Evolutionary conservation across 371 early-diverging fungal species (phyloP).

Genomic region (Circinella minor): DNA sequence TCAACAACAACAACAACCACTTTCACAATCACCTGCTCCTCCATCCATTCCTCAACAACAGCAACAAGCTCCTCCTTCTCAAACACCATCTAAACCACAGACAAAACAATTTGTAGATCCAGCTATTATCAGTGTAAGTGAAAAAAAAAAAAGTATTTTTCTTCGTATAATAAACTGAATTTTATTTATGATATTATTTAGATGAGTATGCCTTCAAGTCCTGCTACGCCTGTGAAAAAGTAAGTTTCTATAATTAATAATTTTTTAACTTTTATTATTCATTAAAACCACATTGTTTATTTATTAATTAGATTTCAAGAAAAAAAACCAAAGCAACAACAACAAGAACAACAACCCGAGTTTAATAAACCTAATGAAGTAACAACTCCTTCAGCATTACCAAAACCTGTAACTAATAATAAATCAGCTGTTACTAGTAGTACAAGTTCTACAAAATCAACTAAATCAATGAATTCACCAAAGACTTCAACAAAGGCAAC

Average conservation of each 20-base stretch:
- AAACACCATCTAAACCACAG: background rate
- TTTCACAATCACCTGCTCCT: constrained; percentile 3
- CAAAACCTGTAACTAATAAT: background rate
- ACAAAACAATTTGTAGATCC: constrained; percentile 26
- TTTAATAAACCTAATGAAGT: constrained; percentile 12
- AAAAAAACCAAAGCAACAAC: too few species aligned
- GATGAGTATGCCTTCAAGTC: background rate
- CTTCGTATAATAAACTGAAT: background rate
- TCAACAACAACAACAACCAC: constrained; percentile 1
- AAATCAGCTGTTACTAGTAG: too few species aligned
- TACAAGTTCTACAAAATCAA: too few species aligned
- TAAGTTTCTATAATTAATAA: background rate
- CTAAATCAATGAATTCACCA: background rate
- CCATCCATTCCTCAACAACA: background rate
- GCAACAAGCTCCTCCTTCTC: background rate
- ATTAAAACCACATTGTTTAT: too few species aligned
- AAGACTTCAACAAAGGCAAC: background rate
- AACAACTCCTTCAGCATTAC: background rate
- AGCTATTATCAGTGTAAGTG: constrained; percentile 30
- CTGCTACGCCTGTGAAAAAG: constrained; percentile 2
- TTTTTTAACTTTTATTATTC: too few species aligned
- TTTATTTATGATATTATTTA: background rate
- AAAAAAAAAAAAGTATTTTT: background rate
- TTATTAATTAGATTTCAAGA: too few species aligned
- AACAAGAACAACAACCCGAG: too few species aligned